phyloP scores from a whole-genome alignment of 2,329 filamentous ascomycete genomes.

The Teratosphaeriaceae sp. region DNA sequence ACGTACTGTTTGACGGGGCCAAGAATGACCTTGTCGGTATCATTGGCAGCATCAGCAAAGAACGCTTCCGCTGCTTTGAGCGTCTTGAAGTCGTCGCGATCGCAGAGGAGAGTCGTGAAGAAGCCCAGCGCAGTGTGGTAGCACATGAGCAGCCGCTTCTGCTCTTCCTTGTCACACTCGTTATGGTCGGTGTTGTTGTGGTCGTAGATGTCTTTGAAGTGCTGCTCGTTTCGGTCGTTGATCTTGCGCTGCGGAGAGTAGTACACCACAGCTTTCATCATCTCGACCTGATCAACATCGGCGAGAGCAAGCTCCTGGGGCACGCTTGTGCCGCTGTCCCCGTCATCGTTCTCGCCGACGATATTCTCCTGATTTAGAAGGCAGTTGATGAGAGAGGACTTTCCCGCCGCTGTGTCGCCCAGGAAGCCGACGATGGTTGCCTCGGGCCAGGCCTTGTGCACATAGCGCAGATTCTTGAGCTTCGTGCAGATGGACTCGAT shows the following conservation, averaged over 20 bases:
- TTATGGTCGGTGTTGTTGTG: neutral
- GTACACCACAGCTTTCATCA: neutral
- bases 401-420: slow-evolving; percentile 5
- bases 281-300: neutral
- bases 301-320: slow-evolving; percentile 3
- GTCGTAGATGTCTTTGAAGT: neutral
- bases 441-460: neutral
- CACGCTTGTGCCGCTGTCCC: slow-evolving; percentile 6
- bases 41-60: neutral
- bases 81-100: slow-evolving; percentile 5
- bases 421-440: slow-evolving; percentile 2
- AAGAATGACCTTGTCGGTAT: slow-evolving; percentile 1
- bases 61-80: neutral
- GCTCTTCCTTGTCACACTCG: neutral
- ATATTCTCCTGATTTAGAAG: slow-evolving; percentile 1
- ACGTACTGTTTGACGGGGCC: neutral
- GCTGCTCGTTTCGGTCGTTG: neutral
- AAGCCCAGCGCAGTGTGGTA: slow-evolving; percentile 8
- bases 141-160: neutral
- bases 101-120: slow-evolving; percentile 9
- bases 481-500: neutral
- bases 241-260: neutral
- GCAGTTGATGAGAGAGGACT: slow-evolving; percentile 7
- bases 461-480: neutral
- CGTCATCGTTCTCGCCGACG: slow-evolving; percentile 2